phyloP scores from a whole-genome alignment of 768 basidiomycete genomes.

The Gelatoporia subvermispora region DNA sequence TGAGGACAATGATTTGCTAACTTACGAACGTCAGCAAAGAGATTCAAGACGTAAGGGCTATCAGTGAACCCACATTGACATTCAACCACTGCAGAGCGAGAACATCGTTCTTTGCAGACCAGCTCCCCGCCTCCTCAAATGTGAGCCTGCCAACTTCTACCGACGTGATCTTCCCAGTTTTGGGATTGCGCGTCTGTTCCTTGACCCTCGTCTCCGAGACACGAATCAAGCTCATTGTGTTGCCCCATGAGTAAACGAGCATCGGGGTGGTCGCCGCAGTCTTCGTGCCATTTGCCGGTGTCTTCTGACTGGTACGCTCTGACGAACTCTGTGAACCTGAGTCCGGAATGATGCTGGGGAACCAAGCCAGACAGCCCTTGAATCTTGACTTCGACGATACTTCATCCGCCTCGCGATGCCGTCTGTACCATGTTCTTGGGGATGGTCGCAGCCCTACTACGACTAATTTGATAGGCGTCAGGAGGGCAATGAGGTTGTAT shows the following conservation, averaged over 20 bases:
- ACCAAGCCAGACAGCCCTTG: slow-evolving; percentile 77
- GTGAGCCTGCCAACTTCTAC: slow-evolving; percentile 62
- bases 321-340: slow-evolving; percentile 10
- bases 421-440: slow-evolving; percentile 89
- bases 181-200: slow-evolving; percentile 45
- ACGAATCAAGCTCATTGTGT: slow-evolving; percentile 55
- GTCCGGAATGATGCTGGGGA: slow-evolving; percentile 49
- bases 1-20: slow-evolving; percentile 70
- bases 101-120: slow-evolving; percentile 57
- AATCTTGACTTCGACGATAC: slow-evolving; percentile 38
- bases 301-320: slow-evolving; percentile 21
- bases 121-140: slow-evolving; percentile 56
- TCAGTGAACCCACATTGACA: slow-evolving; percentile 63
- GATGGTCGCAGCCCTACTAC: slow-evolving; percentile 89
- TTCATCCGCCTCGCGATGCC: slow-evolving; percentile 48
- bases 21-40: neutral
- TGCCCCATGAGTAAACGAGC: slow-evolving; percentile 85
- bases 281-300: slow-evolving; percentile 11
- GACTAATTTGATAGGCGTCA: slow-evolving; percentile 88
- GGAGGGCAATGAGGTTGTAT: slow-evolving; percentile 76
- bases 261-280: slow-evolving; percentile 45
- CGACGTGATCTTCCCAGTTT: slow-evolving; percentile 54
- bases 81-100: slow-evolving; percentile 87
- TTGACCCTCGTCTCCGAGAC: slow-evolving; percentile 57
- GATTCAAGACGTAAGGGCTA: neutral